A percentile compares a stretch with the other conserved stretches of the same genome.
Evolutionary conservation across 2,329 filamentous ascomycete genomes (phyloP).

Genomic region (Rutstroemia sydowiana): DNA sequence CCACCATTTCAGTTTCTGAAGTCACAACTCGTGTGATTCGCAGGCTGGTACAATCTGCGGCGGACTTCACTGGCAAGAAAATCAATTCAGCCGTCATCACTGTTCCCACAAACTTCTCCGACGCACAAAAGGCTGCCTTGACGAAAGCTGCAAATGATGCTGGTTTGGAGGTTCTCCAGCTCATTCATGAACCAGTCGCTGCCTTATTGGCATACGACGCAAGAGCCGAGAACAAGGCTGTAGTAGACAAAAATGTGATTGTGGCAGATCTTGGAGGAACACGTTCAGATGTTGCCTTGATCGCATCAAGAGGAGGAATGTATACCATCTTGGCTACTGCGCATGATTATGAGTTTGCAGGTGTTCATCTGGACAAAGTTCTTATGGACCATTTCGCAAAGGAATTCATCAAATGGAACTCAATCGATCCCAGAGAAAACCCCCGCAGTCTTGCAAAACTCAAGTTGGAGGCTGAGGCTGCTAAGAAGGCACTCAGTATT

Average conservation of each 20-base stretch:
- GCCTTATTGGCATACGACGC: conserved; percentile 89
- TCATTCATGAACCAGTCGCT: conserved; percentile 85
- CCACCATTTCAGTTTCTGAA: conserved; percentile 70
- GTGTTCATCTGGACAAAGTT: conserved; percentile 78
- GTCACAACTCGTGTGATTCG: conserved; percentile 77
- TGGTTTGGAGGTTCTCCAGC: conserved; percentile 82
- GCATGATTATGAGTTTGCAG: conserved; percentile 92
- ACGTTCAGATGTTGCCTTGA: conserved; percentile 81
- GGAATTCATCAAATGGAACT: conserved; percentile 96
- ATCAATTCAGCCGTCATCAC: conserved; percentile 94
- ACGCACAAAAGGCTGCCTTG: conserved; percentile 78
- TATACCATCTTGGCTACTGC: conserved; percentile 91
- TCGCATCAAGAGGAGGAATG: conserved; percentile 88
- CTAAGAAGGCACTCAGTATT: conserved; percentile 87
- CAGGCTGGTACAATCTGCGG: conserved; percentile 73
- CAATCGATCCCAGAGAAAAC: conserved; percentile 74
- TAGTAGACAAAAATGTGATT: conserved; percentile 76
- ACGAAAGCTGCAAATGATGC: conserved; percentile 70
- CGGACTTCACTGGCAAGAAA: conserved; percentile 85
- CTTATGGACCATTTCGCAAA: conserved; percentile 96
- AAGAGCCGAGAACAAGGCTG: conserved; percentile 61
- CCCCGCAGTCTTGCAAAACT: conserved; percentile 81
- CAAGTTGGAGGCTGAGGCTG: conserved; percentile 80
- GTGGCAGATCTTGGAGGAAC: conserved; percentile 92
- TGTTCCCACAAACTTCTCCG: conserved; percentile 86